Evolutionary conservation across 2,329 filamentous ascomycete species (phyloP).

Genomic region (Plenodomus lindquistii): DNA sequence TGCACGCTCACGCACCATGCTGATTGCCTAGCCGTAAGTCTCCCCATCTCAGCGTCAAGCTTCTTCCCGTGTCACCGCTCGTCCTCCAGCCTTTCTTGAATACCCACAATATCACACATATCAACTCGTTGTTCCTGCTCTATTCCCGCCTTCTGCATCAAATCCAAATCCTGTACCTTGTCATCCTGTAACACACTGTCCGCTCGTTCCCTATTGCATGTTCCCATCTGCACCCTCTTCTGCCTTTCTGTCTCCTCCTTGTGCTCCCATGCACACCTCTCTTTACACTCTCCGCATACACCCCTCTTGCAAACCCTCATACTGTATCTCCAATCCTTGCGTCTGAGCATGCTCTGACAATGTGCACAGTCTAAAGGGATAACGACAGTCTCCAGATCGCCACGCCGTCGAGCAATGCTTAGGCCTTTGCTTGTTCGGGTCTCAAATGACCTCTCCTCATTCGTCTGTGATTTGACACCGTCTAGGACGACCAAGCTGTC

Average conservation of each 20-base stretch:
- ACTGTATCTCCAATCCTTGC: conserved; percentile 42
- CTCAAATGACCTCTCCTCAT: conserved; percentile 16
- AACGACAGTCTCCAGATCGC: conserved; percentile 34
- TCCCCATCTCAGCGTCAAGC: no score
- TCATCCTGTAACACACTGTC: conserved; percentile 38
- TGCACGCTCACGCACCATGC: no score
- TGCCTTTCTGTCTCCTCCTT: conserved; percentile 1
- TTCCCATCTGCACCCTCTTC: neutral
- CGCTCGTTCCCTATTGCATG: conserved; percentile 26
- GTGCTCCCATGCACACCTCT: conserved; percentile 36
- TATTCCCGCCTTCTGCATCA: conserved; percentile 28
- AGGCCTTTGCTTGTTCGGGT: conserved; percentile 38
- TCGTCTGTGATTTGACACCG: conserved; percentile 18
- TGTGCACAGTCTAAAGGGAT: conserved; percentile 38
- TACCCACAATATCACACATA: conserved; percentile 22
- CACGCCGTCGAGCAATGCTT: conserved; percentile 31
- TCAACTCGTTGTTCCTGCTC: conserved; percentile 12
- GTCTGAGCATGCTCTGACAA: conserved; percentile 40
- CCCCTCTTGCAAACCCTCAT: conserved; percentile 36
- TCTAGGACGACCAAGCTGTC: conserved; percentile 42
- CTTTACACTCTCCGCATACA: conserved; percentile 41
- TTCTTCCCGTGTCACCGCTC: neutral
- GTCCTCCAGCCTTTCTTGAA: conserved; percentile 22
- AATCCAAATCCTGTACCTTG: conserved; percentile 14
- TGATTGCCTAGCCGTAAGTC: no score